A percentile compares a stretch with the other conserved stretches of the same genome.
Conservation (phyloP, 176 grass and related monocot genomes). For the Aegilops sharonensis region DNA sequence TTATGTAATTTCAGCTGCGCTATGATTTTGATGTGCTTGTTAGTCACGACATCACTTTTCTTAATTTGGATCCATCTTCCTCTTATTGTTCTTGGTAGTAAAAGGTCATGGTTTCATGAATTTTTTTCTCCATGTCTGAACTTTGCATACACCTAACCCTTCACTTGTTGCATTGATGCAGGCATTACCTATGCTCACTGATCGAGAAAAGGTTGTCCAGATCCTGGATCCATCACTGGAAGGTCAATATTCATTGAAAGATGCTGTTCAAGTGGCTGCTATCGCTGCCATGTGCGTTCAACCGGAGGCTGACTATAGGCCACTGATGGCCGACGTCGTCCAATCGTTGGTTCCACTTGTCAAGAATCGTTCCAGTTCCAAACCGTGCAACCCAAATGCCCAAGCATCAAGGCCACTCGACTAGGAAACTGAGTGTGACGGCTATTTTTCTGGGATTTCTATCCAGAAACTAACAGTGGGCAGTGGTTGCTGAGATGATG, state of each 20-base stretch:
- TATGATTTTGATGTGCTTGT: neutral
- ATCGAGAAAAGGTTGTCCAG: slow-evolving; percentile 79
- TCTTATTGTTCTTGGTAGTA: slow-evolving; percentile 12
- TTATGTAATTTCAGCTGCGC: neutral
- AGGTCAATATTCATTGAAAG: slow-evolving; percentile 95
- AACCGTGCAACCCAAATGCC: slow-evolving; percentile 39
- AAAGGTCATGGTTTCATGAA: slow-evolving; percentile 1
- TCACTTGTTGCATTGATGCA: slow-evolving; percentile 39
- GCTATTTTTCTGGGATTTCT: neutral
- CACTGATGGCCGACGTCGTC: slow-evolving; percentile 95
- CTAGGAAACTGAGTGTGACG: slow-evolving; percentile 20
- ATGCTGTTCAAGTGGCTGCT: slow-evolving; percentile 97
- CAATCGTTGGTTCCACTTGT: slow-evolving; percentile 92
- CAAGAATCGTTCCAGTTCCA: slow-evolving; percentile 57
- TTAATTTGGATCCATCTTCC: slow-evolving; percentile 24
- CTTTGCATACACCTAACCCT: slow-evolving; percentile 17
- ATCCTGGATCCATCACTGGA: slow-evolving; percentile 95
- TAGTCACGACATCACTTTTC: neutral
- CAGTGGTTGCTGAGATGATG: slow-evolving; percentile 6
- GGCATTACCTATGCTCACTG: slow-evolving; percentile 86
- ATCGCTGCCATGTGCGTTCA: slow-evolving; percentile 99
- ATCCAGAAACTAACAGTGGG: slow-evolving; percentile 16
- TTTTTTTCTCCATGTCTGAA: slow-evolving; percentile 19
- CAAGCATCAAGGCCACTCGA: slow-evolving; percentile 38
- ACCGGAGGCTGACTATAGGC: slow-evolving; percentile 95